These are phyloP conservation scores for Talaromyces trachyspermus DNA, from an alignment of 495 filamentous ascomycete species.

Conservation along the genomic window DNA sequence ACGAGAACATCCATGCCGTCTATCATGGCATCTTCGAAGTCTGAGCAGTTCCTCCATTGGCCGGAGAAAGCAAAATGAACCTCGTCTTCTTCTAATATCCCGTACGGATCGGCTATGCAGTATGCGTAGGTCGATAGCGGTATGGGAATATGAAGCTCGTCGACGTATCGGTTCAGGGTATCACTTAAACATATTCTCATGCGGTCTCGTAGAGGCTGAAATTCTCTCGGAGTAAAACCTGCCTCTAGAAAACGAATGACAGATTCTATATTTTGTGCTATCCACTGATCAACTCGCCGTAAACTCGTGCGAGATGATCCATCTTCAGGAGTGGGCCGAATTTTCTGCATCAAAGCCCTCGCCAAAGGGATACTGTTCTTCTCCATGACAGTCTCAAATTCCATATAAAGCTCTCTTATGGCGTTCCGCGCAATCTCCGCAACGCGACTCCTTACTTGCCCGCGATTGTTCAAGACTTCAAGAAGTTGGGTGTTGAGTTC, in stretches of 20 bases:
- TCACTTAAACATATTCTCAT: slow-evolving; percentile 47
- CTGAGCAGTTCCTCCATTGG: slow-evolving; percentile 34
- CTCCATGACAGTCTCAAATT: slow-evolving; percentile 53
- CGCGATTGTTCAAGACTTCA: slow-evolving; percentile 63
- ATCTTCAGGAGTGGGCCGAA: slow-evolving; percentile 22
- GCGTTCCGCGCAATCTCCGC: slow-evolving; percentile 50
- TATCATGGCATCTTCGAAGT: slow-evolving; percentile 52
- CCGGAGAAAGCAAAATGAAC: slow-evolving; percentile 75
- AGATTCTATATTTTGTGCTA: slow-evolving; percentile 22
- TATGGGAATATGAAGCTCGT: slow-evolving; percentile 63
- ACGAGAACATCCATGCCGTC: slow-evolving; percentile 73
- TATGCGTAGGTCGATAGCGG: slow-evolving; percentile 68
- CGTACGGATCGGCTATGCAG: slow-evolving; percentile 75
- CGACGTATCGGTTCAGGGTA: slow-evolving; percentile 47
- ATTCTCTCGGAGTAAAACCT: slow-evolving; percentile 57
- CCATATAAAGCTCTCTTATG: slow-evolving; percentile 38
- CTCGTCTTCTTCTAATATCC: slow-evolving; percentile 62
- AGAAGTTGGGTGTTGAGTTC: slow-evolving; percentile 73
- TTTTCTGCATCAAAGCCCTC: slow-evolving; percentile 31
- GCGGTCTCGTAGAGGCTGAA: slow-evolving; percentile 50
- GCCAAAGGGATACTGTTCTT: slow-evolving; percentile 27
- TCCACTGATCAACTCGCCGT: slow-evolving; percentile 31
- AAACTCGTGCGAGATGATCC: slow-evolving; percentile 14
- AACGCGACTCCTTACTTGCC: slow-evolving; percentile 49
- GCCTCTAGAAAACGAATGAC: slow-evolving; percentile 38